Evolutionary conservation across 192 early-diverging fungal genomes (phyloP), one percentile per base, ranked within the genome.

Genomic region (Coemansia sp.): DNA sequence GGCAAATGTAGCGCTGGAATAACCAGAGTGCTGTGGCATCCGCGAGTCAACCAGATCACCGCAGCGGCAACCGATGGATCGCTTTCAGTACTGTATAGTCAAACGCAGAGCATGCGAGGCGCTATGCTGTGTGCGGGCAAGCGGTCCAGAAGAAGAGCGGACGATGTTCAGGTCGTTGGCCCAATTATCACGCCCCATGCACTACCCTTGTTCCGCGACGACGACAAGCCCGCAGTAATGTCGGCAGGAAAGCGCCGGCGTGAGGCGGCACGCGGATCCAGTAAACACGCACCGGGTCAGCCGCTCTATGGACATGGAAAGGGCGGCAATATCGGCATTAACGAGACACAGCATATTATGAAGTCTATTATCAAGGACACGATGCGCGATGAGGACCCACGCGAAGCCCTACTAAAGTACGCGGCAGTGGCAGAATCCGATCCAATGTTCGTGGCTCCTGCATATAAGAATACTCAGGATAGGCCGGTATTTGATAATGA

Each of bases 171-270:
- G 7, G 36, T 24, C 0, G 20, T 41, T 10, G 87, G 94, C 29
- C 87, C 88, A 3, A 96, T 96, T 67, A 89, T 95, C 74, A 95
- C 90, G 3, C 96, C 96, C 5, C 91, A 97, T 69, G 92, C 96
- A 0, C 85, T 97, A 22, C 90, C 93, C 24, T 87, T 95, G 89
- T 97, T 93, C 83, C 87, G 89, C 33, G 92, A 95, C 55, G 91
- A 95, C 33, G n/a, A 60, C 57, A 74, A 83, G 34, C 76, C 87
- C 0, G 81, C 73, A 64, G 27, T 10, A 47, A 72, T 87, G 1
- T 83, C 78, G 70, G 40, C 24, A 7, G 85, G 86, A 16, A 96
- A 96, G 81, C 88, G 94, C 22, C 88, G 92, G 49, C 71, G 82
- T 57, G 90, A 93, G 62, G 95, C 91, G 72, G 64, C 88, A 38